phyloP scores from a whole-genome alignment of 2,329 filamentous ascomycete genomes.

The Colletotrichum musicola region DNA sequence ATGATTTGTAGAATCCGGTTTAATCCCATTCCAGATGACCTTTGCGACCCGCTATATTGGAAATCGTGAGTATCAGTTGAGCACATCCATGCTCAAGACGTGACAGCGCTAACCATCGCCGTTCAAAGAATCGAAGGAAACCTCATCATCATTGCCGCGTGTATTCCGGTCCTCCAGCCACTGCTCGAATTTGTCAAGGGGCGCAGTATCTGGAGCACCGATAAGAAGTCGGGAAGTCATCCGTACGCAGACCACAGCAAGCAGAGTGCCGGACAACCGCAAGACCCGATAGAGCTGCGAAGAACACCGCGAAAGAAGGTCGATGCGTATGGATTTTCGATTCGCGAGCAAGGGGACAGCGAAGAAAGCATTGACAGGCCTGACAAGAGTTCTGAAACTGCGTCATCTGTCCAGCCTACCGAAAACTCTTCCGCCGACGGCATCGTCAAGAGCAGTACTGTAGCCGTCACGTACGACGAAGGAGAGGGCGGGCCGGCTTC shows the following conservation, averaged over 20 bases:
- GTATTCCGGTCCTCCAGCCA: slow-evolving; percentile 46
- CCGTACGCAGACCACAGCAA: slow-evolving; percentile 7
- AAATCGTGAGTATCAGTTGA: background rate
- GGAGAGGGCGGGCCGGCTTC: background rate
- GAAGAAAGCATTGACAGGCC: background rate
- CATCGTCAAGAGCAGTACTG: background rate
- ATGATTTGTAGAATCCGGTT: rapidly evolving
- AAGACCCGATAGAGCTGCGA: background rate
- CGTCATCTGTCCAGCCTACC: background rate
- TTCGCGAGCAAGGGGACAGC: background rate
- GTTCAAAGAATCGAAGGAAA: background rate
- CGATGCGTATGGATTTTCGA: background rate
- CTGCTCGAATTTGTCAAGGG: slow-evolving; percentile 42
- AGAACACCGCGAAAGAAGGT: slow-evolving; percentile 2
- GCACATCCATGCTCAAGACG: background rate
- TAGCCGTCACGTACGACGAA: background rate
- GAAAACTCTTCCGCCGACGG: background rate
- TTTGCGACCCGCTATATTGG: slow-evolving; percentile 1
- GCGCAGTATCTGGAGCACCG: slow-evolving; percentile 23
- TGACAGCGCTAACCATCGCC: background rate
- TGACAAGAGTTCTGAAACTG: background rate
- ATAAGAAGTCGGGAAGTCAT: slow-evolving; percentile 1
- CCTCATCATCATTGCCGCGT: slow-evolving; percentile 47
- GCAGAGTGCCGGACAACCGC: background rate
- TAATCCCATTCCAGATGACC: background rate